Percentiles rank a stretch among this genome's conserved stretches.
Conservation (phyloP, 371 early-diverging fungal genomes). For the Choanephora cucurbitarum region DNA sequence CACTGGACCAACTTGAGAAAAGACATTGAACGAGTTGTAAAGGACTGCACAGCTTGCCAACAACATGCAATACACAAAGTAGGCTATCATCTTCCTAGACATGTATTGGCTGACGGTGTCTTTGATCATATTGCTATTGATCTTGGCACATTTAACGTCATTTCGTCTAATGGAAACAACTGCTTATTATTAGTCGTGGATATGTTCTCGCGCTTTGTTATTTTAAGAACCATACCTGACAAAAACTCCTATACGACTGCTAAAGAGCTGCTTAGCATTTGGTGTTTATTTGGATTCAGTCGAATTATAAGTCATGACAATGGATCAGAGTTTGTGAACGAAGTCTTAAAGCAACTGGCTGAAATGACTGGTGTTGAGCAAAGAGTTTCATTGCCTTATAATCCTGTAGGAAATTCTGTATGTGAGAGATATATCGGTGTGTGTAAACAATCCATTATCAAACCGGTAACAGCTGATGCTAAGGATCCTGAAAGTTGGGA, state of each 20-base stretch:
- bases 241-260: background rate
- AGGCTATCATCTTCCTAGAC: constrained; percentile 1
- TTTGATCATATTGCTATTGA: background rate
- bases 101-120: background rate
- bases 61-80: background rate
- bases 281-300: background rate
- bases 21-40: background rate
- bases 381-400: constrained; percentile 2
- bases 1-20: constrained; percentile 6
- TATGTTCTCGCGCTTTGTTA: background rate
- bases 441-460: background rate
- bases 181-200: background rate
- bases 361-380: constrained; percentile 1
- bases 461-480: background rate
- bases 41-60: background rate
- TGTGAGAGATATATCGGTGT: background rate
- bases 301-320: constrained; percentile 1
- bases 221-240: constrained; percentile 7
- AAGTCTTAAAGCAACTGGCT: background rate
- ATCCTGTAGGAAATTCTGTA: constrained; percentile 1
- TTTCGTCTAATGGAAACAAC: background rate
- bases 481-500: background rate
- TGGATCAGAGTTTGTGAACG: constrained; percentile 2
- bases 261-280: background rate
- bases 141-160: no score